Percentiles rank a stretch among this genome's conserved stretches.
Evolutionary conservation across 176 grass and related monocot genomes (phyloP).

Genomic region (Avena atlantica): DNA sequence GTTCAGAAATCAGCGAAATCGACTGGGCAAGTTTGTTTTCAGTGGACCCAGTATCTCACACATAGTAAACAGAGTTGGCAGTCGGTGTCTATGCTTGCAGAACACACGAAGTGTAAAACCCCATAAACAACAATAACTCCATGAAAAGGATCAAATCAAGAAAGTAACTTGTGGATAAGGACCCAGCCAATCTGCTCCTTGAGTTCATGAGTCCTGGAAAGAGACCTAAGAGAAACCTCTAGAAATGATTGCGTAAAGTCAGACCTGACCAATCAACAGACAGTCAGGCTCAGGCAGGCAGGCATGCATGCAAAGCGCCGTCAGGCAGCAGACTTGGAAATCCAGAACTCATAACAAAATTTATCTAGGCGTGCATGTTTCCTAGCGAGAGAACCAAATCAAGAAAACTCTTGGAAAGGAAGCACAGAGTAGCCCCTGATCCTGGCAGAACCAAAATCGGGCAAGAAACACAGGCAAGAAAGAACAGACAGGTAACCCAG

Average conservation of each 20-base stretch:
- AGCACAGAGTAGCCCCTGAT: slow-evolving; percentile 13
- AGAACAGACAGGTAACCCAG: neutral
- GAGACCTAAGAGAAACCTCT: slow-evolving; percentile 42
- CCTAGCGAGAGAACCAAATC: slow-evolving; percentile 17
- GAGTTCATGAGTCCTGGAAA: slow-evolving; percentile 49
- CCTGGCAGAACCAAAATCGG: slow-evolving; percentile 15
- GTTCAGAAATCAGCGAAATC: slow-evolving; percentile 15
- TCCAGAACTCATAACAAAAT: neutral
- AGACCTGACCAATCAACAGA: slow-evolving; percentile 39
- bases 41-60: neutral
- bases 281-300: neutral
- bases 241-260: slow-evolving; percentile 47
- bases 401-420: slow-evolving; percentile 30
- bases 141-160: slow-evolving; percentile 42
- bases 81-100: slow-evolving; percentile 23
- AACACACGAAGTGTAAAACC: slow-evolving; percentile 10
- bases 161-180: slow-evolving; percentile 51
- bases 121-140: neutral
- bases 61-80: neutral
- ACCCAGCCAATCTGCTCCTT: slow-evolving; percentile 46
- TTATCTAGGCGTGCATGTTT: neutral
- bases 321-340: slow-evolving; percentile 28
- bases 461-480: neutral
- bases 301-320: slow-evolving; percentile 45
- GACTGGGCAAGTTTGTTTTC: neutral